Percentiles rank a stretch among this genome's conserved stretches.
These are phyloP conservation scores for Trichomonascaceae sp. DNA, from an alignment of 1,139 yeast species.

Conservation along the genomic window DNA sequence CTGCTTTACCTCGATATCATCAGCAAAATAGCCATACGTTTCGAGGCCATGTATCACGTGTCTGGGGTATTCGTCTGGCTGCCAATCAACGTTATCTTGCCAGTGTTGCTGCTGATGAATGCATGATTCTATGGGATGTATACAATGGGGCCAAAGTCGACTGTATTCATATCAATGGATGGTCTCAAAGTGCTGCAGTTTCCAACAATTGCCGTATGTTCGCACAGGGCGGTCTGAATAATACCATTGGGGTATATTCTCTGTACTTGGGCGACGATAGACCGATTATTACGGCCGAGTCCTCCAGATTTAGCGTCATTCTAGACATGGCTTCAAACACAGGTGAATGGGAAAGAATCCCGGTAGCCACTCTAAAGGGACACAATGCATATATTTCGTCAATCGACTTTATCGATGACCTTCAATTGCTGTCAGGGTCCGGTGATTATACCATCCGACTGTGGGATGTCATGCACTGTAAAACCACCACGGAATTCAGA, in stretches of 20 bases:
- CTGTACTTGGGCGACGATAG: not conserved
- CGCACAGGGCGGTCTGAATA: slow-evolving; percentile 82
- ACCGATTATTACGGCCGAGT: slow-evolving; percentile 19
- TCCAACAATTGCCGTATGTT: slow-evolving; percentile 62
- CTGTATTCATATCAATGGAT: slow-evolving; percentile 58
- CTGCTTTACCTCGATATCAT: slow-evolving; percentile 15
- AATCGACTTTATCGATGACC: slow-evolving; percentile 53
- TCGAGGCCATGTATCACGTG: slow-evolving; percentile 71
- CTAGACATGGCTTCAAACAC: not conserved
- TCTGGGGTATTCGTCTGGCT: slow-evolving; percentile 66
- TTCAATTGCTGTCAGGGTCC: slow-evolving; percentile 58
- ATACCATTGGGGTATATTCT: slow-evolving; percentile 62
- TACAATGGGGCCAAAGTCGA: slow-evolving; percentile 64
- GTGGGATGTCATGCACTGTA: slow-evolving; percentile 72
- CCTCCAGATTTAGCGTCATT: slow-evolving; percentile 46
- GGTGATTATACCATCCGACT: slow-evolving; percentile 78
- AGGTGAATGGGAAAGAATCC: slow-evolving; percentile 21
- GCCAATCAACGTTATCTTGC: slow-evolving; percentile 52
- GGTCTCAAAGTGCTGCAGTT: slow-evolving; percentile 72
- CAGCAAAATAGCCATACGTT: slow-evolving; percentile 31
- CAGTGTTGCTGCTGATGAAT: slow-evolving; percentile 80
- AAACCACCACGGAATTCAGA: slow-evolving; percentile 48
- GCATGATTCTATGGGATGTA: slow-evolving; percentile 78
- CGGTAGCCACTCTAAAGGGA: slow-evolving; percentile 55
- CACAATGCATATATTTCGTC: slow-evolving; percentile 81